phyloP scores from a whole-genome alignment of 208 protist species.

The Strigomonas culicis region DNA sequence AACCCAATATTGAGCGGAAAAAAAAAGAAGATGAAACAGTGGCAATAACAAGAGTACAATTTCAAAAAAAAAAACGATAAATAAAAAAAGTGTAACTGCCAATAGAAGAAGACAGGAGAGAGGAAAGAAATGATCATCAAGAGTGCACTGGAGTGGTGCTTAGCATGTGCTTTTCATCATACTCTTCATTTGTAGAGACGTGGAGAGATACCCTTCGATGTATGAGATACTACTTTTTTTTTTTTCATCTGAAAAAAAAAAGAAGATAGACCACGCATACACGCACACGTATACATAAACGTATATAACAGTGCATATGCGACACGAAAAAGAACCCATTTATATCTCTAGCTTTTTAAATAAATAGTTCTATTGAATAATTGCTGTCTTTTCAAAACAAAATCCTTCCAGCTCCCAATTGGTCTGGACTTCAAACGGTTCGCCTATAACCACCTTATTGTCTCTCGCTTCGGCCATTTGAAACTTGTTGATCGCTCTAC shows the following conservation, averaged over 20 bases:
- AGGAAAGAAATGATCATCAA: slow-evolving; percentile 5
- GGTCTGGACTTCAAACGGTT: slow-evolving; percentile 92
- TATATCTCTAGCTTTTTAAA: background rate
- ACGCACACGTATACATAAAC: too few species aligned
- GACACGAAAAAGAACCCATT: slow-evolving; percentile 10
- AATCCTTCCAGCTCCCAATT: slow-evolving; percentile 92
- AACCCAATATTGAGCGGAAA: background rate
- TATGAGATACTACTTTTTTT: too few species aligned
- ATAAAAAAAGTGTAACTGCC: background rate
- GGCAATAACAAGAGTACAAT: background rate
- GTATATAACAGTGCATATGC: background rate
- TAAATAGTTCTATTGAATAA: slow-evolving; percentile 56
- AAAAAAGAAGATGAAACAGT: slow-evolving; percentile 11
- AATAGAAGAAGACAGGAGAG: background rate
- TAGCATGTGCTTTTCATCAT: too few species aligned
- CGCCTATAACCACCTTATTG: slow-evolving; percentile 73
- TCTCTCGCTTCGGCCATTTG: slow-evolving; percentile 83
- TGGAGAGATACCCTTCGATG: too few species aligned
- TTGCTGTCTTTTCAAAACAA: slow-evolving; percentile 81
- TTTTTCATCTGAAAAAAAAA: too few species aligned
- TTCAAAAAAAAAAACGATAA: background rate
- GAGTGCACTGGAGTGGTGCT: background rate
- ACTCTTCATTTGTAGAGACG: too few species aligned
- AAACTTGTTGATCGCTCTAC: slow-evolving; percentile 94
- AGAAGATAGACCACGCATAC: too few species aligned